Base-by-base conservation (phyloP, 2,329 filamentous ascomycete genomes). In the Rhytidhysteron rufulum region DNA sequence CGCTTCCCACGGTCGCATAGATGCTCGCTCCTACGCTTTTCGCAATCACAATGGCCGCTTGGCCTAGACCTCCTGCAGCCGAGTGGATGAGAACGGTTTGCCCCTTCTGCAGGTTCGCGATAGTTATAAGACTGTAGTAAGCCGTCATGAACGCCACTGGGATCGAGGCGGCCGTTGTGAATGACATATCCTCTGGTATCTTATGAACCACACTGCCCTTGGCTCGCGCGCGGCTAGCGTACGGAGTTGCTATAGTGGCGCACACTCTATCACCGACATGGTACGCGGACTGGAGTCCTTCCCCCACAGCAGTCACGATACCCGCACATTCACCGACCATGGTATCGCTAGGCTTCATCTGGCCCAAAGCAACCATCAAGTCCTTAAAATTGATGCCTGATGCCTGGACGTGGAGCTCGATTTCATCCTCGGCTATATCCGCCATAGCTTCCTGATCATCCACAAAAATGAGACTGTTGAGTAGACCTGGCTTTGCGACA, bases 351-450 rank as follows among this genome's bases (percentile, higher is more conserved):
- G n/a, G n/a, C 8, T 49, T 45, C 13, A 63, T 20, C 30, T 66
- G 60, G 4, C 66, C 66, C 8, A 51, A 40, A 4, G 50, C 41
- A 7, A 49, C 35, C 5, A 49, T 32, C 15, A 50, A 19, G 30
- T 60, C 55, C 18, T 47, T 47, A 35, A 37, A 49, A 20, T 49
- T 56, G 17, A 55, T 34, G 27, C 41, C 41, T 15, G 32, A 24
- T 15, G 37, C 41, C 4, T 15, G 25, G 21, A 45, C 31, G 15
- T 45, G 13, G 13, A 48, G 30, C 15, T 43, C 43, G 18, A 43
- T 16, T n/a, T 19, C 20, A 13, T 46, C 31, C 11, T 34, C 33
- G 16, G 34, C 6, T 17, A 44, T 27, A 8, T 32, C 32, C 10
- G 25, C 39, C 22, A 41, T 34, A 8, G 32, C 22, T 11, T 22